phyloP scores from a whole-genome alignment of 176 grass and related monocot species.

The Elaeis guineensis region DNA sequence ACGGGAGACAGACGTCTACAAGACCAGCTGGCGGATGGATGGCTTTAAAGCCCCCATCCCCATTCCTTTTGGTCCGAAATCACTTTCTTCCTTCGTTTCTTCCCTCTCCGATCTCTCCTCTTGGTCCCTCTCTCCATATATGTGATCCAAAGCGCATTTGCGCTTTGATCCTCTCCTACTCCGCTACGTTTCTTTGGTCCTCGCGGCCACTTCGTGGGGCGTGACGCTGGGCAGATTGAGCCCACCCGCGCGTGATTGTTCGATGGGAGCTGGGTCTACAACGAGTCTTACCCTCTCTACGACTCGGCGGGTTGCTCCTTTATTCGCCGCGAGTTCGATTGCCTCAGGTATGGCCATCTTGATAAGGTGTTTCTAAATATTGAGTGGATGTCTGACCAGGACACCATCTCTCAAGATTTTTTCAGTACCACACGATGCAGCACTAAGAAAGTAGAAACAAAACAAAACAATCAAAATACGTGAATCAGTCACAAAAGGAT shows the following conservation, averaged over 20 bases:
- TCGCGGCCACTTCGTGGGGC: not conserved
- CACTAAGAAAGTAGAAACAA: too few relatives aligned
- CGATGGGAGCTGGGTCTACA: conserved; percentile 54
- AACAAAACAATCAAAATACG: too few relatives aligned
- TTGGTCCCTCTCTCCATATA: not conserved
- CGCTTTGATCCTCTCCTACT: conserved; percentile 20
- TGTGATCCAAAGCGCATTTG: conserved; percentile 13
- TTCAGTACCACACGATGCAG: too few relatives aligned
- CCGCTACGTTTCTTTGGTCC: not conserved
- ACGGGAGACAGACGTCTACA: too few relatives aligned
- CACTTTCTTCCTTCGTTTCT: not conserved
- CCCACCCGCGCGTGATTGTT: conserved; percentile 34
- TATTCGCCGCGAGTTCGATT: conserved; percentile 72
- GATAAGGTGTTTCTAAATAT: conserved; percentile 60
- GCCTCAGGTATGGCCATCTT: conserved; percentile 45
- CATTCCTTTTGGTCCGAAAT: not conserved
- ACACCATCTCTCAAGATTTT: too few relatives aligned
- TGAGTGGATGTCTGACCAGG: too few relatives aligned
- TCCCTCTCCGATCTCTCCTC: conserved; percentile 3
- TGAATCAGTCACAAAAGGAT: too few relatives aligned
- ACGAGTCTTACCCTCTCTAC: conserved; percentile 75
- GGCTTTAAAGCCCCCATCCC: not conserved
- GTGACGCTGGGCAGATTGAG: not conserved
- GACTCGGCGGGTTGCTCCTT: conserved; percentile 64
- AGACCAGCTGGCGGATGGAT: too few relatives aligned